phyloP scores from a whole-genome alignment of 257 asterid species.

The Primulina eburnea region DNA sequence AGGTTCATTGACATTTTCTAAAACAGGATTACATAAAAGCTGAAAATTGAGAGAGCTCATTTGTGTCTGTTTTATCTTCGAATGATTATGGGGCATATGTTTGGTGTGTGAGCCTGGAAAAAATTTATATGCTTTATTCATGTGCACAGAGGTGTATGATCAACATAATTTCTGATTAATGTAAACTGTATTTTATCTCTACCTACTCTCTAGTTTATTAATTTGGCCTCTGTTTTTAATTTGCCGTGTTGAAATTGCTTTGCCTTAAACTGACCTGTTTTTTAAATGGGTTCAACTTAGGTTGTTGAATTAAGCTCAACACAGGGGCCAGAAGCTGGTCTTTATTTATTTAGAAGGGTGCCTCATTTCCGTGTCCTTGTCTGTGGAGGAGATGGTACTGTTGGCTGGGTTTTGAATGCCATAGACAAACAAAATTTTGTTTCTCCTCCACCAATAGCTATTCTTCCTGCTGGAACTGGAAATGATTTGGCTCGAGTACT shows the following conservation, averaged over 20 bases:
- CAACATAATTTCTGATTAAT: background rate
- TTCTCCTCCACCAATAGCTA: conserved; percentile 99
- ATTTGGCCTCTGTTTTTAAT: background rate
- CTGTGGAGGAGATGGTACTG: conserved; percentile 99
- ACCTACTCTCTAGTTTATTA: conserved; percentile 8
- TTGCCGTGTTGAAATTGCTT: background rate
- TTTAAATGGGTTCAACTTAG: conserved; percentile 31
- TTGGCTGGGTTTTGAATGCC: conserved; percentile 92
- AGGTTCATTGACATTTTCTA: background rate
- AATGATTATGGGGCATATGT: background rate
- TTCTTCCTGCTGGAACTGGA: conserved; percentile 99
- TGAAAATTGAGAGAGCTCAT: background rate
- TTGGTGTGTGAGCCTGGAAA: conserved; percentile 3
- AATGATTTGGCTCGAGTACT: conserved; percentile 98
- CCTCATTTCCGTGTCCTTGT: conserved; percentile 89
- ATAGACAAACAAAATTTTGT: conserved; percentile 85
- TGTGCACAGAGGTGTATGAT: background rate
- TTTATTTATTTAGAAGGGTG: conserved; percentile 73
- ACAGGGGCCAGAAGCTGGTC: conserved; percentile 93
- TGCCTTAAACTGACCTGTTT: conserved; percentile 12
- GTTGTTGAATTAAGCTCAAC: conserved; percentile 81
- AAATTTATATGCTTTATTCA: background rate
- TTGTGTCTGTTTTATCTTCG: background rate
- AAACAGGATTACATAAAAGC: conserved; percentile 3
- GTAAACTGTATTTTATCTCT: too few relatives aligned